Percentiles rank a stretch among this genome's conserved stretches.
These are phyloP conservation scores for rapeseed (Brassica napus) DNA, from an alignment of 345 rosid species.

Conservation along the genomic window Da-Ae NC_063440.1:14635001-14635500, in stretches of 20 bases:
- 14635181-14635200: not conserved
- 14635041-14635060: too few relatives aligned
- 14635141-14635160: not conserved
- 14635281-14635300: constrained; percentile 39
- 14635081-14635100: not conserved
- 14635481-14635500: not conserved
- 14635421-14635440: not conserved
- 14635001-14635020: too few relatives aligned
- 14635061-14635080: not conserved
- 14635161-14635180: not conserved
- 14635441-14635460: not conserved
- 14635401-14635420: constrained; percentile 28
- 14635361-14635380: constrained; percentile 35
- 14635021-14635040: too few relatives aligned
- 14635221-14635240: constrained; percentile 6
- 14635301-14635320: constrained; percentile 41
- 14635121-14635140: not conserved
- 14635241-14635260: constrained; percentile 22
- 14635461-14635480: not conserved
- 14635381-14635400: constrained; percentile 32
- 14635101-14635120: not conserved
- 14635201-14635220: constrained; percentile 2
- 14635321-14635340: constrained; percentile 31
- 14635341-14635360: constrained; percentile 38
- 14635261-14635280: constrained; percentile 26